Percentiles rank a stretch among this genome's conserved stretches.
Evolutionary conservation across 495 filamentous ascomycete genomes (phyloP).

Genomic region (Aspergillus nanangensis): DNA sequence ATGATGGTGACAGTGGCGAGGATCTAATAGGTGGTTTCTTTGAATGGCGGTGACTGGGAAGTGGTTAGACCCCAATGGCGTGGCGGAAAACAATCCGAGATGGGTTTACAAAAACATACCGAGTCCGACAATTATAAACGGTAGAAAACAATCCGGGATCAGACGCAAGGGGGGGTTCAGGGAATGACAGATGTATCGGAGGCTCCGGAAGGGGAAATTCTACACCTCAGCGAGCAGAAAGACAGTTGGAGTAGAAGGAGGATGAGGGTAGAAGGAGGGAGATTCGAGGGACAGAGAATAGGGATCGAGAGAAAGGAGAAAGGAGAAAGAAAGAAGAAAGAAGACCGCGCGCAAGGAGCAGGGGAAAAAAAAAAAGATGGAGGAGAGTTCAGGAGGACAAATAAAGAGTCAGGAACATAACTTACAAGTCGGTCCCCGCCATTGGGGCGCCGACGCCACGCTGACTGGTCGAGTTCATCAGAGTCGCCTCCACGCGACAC

Average conservation of each 20-base stretch:
- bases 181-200: no score
- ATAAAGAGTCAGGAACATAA: constrained; percentile 10
- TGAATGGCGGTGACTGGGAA: background rate
- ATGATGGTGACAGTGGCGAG: constrained; percentile 18
- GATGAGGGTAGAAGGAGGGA: background rate
- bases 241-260: background rate
- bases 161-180: no score
- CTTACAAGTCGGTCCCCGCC: constrained; percentile 15
- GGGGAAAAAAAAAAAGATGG: constrained; percentile 6
- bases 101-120: no score
- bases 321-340: constrained; percentile 5
- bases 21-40: no score
- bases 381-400: no score
- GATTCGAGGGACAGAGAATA: background rate
- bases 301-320: constrained; percentile 4
- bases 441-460: constrained; percentile 9
- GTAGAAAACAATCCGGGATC: no score
- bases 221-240: background rate
- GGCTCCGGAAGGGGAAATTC: no score
- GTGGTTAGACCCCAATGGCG: background rate
- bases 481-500: constrained; percentile 8
- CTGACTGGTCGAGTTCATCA: constrained; percentile 5
- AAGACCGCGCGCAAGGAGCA: constrained; percentile 3
- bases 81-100: background rate
- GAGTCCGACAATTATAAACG: no score